Evolutionary conservation across 2,329 filamentous ascomycete genomes (phyloP).

Genomic region (Colletotrichum scovillei): DNA sequence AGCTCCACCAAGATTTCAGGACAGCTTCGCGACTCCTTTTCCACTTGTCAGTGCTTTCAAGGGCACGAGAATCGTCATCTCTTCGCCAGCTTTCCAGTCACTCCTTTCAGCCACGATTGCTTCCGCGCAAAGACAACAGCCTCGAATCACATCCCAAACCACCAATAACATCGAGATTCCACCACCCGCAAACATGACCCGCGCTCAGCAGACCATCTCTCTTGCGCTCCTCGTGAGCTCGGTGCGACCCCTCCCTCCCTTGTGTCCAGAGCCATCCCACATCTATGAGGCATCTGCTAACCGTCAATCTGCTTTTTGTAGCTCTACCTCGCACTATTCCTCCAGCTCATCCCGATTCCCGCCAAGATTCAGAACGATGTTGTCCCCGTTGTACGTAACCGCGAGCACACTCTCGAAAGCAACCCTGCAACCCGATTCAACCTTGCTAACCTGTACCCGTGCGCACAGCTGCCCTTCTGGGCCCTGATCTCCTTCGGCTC

Average conservation of each 20-base stretch:
- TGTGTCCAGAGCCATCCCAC: background rate
- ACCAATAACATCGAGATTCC: background rate
- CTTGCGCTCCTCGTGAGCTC: conserved; percentile 88
- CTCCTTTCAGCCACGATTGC: conserved; percentile 17
- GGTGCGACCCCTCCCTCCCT: conserved; percentile 62
- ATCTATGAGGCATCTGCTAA: conserved; percentile 35
- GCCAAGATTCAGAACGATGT: conserved; percentile 83
- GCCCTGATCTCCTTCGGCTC: conserved; percentile 90
- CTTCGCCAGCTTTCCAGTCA: conserved; percentile 25
- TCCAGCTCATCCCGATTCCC: conserved; percentile 85
- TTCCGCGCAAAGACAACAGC: background rate
- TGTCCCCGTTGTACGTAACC: conserved; percentile 82
- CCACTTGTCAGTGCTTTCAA: conserved; percentile 4
- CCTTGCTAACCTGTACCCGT: conserved; percentile 10
- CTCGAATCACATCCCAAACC: background rate
- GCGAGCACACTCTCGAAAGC: background rate
- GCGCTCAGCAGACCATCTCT: conserved; percentile 92
- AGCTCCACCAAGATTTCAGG: conserved; percentile 18
- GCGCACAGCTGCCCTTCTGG: conserved; percentile 89
- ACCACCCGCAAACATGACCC: conserved; percentile 79
- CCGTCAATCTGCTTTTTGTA: conserved; percentile 49
- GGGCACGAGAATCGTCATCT: conserved; percentile 12
- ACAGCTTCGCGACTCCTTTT: conserved; percentile 38
- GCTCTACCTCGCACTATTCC: conserved; percentile 90
- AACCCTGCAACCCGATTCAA: background rate